Evolutionary conservation across 2,329 filamentous ascomycete species (phyloP).

Genomic region (Biscogniauxia sp.): DNA sequence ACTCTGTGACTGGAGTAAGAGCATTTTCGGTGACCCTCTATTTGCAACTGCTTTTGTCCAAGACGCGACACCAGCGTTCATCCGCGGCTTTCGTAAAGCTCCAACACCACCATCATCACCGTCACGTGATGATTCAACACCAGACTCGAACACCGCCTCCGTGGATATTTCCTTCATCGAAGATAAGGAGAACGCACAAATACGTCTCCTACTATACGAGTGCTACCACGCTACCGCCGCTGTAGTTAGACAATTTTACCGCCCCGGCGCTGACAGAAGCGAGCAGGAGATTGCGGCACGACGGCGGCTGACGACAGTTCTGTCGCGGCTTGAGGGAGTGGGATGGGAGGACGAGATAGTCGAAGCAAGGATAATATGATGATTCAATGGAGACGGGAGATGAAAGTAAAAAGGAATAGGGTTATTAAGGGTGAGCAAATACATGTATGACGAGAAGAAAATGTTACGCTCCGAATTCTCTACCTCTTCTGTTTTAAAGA

Average conservation of each 20-base stretch:
- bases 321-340: constrained; percentile 45
- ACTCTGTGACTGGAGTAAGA: constrained; percentile 57
- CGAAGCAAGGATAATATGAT: constrained; percentile 24
- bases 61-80: constrained; percentile 42
- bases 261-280: constrained; percentile 46
- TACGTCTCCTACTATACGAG: constrained; percentile 54
- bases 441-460: too few species aligned
- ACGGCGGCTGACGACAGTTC: constrained; percentile 45
- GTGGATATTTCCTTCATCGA: constrained; percentile 32
- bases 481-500: too few species aligned
- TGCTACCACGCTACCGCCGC: constrained; percentile 54
- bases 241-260: constrained; percentile 56
- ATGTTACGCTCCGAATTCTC: too few species aligned
- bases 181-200: constrained; percentile 40
- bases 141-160: not conserved
- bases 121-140: not conserved
- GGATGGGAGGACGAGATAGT: constrained; percentile 34
- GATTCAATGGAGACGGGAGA: not conserved
- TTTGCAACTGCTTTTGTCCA: constrained; percentile 50
- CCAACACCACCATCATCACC: constrained; percentile 7
- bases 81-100: constrained; percentile 43
- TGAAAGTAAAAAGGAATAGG: too few species aligned
- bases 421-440: too few species aligned
- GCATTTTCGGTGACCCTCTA: constrained; percentile 59
- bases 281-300: constrained; percentile 52